A percentile compares a stretch with the other conserved stretches of the same genome.
These are phyloP conservation scores for Paulownia fortunei DNA, from an alignment of 257 asterid genomes.

Conservation along the genomic window DNA sequence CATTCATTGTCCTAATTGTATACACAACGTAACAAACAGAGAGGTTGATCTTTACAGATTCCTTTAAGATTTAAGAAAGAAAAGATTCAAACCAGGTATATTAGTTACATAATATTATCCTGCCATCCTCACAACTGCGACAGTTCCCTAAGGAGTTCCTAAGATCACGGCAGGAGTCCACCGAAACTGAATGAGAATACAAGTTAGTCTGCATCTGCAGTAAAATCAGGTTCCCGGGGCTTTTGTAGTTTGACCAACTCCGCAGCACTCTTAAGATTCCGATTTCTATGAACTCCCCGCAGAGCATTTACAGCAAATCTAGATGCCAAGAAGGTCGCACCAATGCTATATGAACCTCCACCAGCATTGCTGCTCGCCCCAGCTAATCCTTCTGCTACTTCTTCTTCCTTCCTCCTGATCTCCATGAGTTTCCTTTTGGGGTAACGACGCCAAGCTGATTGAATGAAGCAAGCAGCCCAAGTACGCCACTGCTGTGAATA, in stretches of 20 bases:
- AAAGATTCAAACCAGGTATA: constrained; percentile 10
- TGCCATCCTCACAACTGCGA: constrained; percentile 26
- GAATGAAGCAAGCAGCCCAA: constrained; percentile 97
- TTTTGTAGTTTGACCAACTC: constrained; percentile 84
- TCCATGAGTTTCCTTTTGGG: constrained; percentile 79
- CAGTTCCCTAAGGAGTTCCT: constrained; percentile 29
- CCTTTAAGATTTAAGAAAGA: too few relatives aligned
- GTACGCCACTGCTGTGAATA: constrained; percentile 99
- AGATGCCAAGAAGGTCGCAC: constrained; percentile 86
- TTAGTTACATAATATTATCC: constrained; percentile 27
- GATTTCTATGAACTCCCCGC: constrained; percentile 85
- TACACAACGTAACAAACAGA: constrained; percentile 11
- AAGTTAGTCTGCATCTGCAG: constrained; percentile 81
- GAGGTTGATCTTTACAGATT: constrained; percentile 36
- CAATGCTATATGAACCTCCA: constrained; percentile 70
- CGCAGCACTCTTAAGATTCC: constrained; percentile 83
- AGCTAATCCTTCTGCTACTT: constrained; percentile 57
- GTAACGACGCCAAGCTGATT: constrained; percentile 96
- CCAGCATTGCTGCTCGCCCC: constrained; percentile 47
- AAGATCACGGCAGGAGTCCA: constrained; percentile 21
- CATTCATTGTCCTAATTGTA: background rate
- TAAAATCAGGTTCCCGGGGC: constrained; percentile 95
- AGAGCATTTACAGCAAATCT: constrained; percentile 88
- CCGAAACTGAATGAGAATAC: constrained; percentile 14
- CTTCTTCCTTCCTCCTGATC: constrained; percentile 75